These are phyloP conservation scores for Aureobasidium sp. DNA, from an alignment of 2,329 filamentous ascomycete genomes.

Conservation along the genomic window DNA sequence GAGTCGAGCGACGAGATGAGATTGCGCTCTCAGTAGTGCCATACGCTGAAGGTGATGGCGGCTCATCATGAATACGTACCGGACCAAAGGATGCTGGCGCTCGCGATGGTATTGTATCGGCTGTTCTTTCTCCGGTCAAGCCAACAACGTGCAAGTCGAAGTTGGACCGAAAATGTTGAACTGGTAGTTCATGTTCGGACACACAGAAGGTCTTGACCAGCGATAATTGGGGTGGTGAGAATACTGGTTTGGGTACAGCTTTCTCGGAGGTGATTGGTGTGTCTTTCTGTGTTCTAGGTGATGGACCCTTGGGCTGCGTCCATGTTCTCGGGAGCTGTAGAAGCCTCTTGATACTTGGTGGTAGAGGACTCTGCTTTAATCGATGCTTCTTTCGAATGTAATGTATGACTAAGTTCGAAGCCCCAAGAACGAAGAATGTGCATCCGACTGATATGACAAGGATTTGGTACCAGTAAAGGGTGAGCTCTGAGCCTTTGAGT, in stretches of 20 bases:
- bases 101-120: neutral
- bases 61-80: neutral
- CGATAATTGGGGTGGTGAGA: neutral
- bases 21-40: neutral
- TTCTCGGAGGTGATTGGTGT: neutral
- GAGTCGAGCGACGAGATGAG: neutral
- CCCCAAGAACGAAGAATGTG: conserved; percentile 4
- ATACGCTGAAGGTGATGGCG: neutral
- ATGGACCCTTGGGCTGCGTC: neutral
- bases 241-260: neutral
- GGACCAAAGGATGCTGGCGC: neutral
- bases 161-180: neutral
- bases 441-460: conserved; percentile 12
- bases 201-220: conserved; percentile 5
- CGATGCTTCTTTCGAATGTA: conserved; percentile 4
- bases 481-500: conserved; percentile 10
- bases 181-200: conserved; percentile 5
- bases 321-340: neutral
- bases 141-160: neutral
- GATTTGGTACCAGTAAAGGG: conserved; percentile 15
- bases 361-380: neutral
- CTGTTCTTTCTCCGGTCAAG: neutral
- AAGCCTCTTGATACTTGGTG: neutral
- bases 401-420: neutral
- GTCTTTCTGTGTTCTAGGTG: neutral